These are phyloP conservation scores for Aspergillus baeticus DNA, from an alignment of 495 filamentous ascomycete genomes.

Conservation along the genomic window DNA sequence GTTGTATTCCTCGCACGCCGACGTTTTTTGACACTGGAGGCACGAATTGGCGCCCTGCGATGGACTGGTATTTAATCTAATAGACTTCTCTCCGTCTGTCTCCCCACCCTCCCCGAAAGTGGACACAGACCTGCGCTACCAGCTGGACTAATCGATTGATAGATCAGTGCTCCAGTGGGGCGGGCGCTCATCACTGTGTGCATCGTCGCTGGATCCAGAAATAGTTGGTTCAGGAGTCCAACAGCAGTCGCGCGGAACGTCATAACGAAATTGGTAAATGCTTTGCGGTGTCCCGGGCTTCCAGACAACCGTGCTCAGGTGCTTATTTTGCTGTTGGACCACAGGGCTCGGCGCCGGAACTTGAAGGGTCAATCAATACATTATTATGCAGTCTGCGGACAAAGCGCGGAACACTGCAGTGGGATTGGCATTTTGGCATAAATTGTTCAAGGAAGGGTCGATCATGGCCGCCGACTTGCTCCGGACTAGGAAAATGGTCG, in stretches of 20 bases:
- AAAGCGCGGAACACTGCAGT: neutral
- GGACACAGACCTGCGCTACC: slow-evolving; percentile 6
- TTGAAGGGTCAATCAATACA: neutral
- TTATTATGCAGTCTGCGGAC: slow-evolving; percentile 1
- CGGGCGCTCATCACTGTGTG: slow-evolving; percentile 9
- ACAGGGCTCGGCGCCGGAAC: slow-evolving; percentile 3
- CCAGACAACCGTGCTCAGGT: slow-evolving; percentile 4
- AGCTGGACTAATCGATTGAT: slow-evolving; percentile 13
- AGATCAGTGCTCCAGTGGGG: slow-evolving; percentile 20
- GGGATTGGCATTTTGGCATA: slow-evolving; percentile 7
- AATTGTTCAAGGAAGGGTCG: slow-evolving; percentile 4
- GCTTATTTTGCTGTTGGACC: slow-evolving; percentile 10
- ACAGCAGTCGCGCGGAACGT: slow-evolving; percentile 1
- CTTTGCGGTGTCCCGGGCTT: neutral
- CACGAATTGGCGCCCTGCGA: neutral
- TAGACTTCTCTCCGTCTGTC: slow-evolving; percentile 14
- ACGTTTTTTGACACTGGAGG: neutral
- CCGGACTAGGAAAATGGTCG: slow-evolving; percentile 19
- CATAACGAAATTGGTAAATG: slow-evolving; percentile 23
- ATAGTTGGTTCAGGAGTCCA: neutral
- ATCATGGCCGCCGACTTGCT: neutral
- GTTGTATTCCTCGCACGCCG: neutral
- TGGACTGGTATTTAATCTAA: slow-evolving; percentile 17
- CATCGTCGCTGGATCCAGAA: slow-evolving; percentile 8
- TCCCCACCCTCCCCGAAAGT: slow-evolving; percentile 10